Base-by-base conservation (phyloP, 2,329 filamentous ascomycete species). In the Colletotrichum sp. region DNA sequence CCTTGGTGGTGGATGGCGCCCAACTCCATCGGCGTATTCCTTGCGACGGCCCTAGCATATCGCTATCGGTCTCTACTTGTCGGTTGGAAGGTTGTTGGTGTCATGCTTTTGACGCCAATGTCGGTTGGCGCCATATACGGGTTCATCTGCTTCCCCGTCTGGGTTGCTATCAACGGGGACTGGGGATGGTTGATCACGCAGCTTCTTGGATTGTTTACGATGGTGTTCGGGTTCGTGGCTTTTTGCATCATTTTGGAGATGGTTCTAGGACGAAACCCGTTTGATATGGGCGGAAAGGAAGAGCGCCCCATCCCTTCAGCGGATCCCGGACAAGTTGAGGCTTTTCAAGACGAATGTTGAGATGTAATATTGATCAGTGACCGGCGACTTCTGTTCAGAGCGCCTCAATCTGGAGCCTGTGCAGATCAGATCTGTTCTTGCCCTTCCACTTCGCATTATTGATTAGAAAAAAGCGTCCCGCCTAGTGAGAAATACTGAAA, bases 111-210 rank as follows among this genome's bases (percentile, higher is more conserved):
- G n/a, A 52, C 44, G 3, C 44, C 44, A 8, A 52, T 52, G 44
- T 21, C 44, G 1, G 44, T 52, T 21, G 44, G 44, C 16, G 10
- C n/a, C n/a, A 13, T 52, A 8, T 52, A 52, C 0, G 44, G 44
- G 44, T 52, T 52, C 44, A 52, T 52, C 44, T 52, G 44, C 44
- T 52, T 52, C 44, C 44, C 44, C 6, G 44, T 52, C 1, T 52
- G 44, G 44, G 44, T 52, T 52, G 44, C 44, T 0, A 21, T 52
- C n/a, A 52, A 52, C 44, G 44, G 44, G 12, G 44, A 52, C 44
- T 52, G 44, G 2, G 44, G 44, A 52, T 52, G 44, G 44, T 0
- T 52, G 0, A 0, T 52, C 0, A 52, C 44, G 0, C 44, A 52
- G 0, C 44, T 52, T 8, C 44, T 52, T 21, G 44, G 44, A 0